Base-by-base conservation (phyloP, 2,329 filamentous ascomycete genomes). In the Aspergillus fructus region DNA sequence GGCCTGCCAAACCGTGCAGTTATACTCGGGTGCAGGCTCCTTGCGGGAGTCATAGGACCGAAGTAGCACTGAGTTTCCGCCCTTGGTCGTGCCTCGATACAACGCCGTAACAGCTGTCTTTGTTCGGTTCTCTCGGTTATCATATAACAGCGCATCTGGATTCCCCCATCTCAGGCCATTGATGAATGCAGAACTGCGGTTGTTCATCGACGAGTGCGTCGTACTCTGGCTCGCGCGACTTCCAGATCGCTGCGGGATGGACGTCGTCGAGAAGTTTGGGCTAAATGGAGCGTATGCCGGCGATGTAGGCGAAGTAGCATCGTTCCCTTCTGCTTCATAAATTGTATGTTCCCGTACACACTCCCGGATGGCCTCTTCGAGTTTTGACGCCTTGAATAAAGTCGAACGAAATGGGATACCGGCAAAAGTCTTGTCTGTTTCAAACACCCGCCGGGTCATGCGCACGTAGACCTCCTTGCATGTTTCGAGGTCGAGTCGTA, bases 401-500 rank as follows among this genome's bases (percentile, higher is more conserved):
- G 94, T 99, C 5, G 90, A 91, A 37, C 92, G 88, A 71, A 96
- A 97, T 0, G 94, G 94, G 58, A 99, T 96, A 11, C 94, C 94
- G 34, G 90, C 91, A 66, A 99, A 90, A 4, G 93, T 97, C 80
- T 99, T 99, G 79, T 99, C 94, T 5, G 94, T 97, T 78, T 97
- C 90, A 68, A 99, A 99, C 2, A 99, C 94, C 73, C 89, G 89
- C 68, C 89, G 87, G 33, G 94, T 99, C 84, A 99, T 89, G 66
- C 91, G 90, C 66, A 96, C 92, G 69, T 97, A 99, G 19, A 97
- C 87, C 69, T 97, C 91, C 77, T 97, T 99, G 84, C 94, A 97
- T 0, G 92, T 96, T 74, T 97, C 93, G 37, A 99, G 81, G 68
- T 97, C 92, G 64, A 99, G 85, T 48, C 94, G 88, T 66, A 99